phyloP scores from a whole-genome alignment of 257 asterid species.

The Nyctanthes arbortristis region DNA sequence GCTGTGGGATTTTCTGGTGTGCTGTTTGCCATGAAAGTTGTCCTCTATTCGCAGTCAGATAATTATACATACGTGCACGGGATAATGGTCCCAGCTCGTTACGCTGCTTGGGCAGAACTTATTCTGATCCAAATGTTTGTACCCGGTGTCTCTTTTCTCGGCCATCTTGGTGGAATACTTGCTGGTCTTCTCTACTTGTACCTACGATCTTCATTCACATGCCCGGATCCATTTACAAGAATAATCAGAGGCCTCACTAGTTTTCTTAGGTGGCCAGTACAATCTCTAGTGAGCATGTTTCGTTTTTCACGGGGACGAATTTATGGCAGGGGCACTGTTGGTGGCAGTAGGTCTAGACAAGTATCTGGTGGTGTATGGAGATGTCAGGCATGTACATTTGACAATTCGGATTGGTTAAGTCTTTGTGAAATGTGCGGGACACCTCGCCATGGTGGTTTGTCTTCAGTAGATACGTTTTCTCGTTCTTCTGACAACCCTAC shows the following conservation, averaged over 20 bases:
- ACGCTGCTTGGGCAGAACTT: conserved; percentile 98
- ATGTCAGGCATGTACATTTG: conserved; percentile 74
- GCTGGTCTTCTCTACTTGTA: conserved; percentile 70
- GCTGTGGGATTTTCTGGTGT: conserved; percentile 92
- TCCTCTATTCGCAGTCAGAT: conserved; percentile 67
- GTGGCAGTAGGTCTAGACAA: conserved; percentile 27
- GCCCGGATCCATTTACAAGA: conserved; percentile 45
- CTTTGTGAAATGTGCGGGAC: conserved; percentile 80
- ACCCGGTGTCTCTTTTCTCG: conserved; percentile 90
- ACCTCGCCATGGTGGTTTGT: conserved; percentile 30
- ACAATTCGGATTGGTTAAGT: conserved; percentile 45
- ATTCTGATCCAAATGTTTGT: conserved; percentile 77
- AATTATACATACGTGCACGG: conserved; percentile 69
- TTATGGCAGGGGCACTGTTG: conserved; percentile 59
- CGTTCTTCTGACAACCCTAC: conserved; percentile 34
- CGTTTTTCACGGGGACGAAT: conserved; percentile 30
- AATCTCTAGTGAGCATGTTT: conserved; percentile 31
- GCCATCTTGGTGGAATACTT: conserved; percentile 87
- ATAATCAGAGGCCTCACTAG: conserved; percentile 40
- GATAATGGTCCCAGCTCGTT: conserved; percentile 71
- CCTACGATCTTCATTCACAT: conserved; percentile 42
- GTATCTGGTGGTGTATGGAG: conserved; percentile 54
- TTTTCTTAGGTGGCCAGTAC: conserved; percentile 61
- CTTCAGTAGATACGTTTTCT: conserved; percentile 12
- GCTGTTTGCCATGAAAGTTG: conserved; percentile 94